Base-by-base conservation (phyloP, 139 green algal genomes). In the Micromonas commoda region DNA sequence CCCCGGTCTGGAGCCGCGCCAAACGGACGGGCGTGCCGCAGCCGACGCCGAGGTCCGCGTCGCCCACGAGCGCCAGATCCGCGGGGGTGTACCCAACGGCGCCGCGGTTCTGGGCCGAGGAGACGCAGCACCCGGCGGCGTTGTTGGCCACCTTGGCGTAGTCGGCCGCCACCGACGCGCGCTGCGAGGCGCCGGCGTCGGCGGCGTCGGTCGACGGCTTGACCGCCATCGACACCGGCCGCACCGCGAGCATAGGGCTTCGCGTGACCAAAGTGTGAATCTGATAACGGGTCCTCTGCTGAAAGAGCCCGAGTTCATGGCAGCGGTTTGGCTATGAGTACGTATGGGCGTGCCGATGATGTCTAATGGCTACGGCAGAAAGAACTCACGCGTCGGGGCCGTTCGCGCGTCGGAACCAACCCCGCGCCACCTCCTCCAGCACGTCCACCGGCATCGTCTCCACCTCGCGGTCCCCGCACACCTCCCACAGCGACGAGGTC, bases 1-100 rank as follows among this genome's bases (percentile, higher is more conserved):
- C 71, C 19, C 51, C 71, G 2, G 16, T 26, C 13, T 24, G 9
- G n/a, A 77, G 45, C 28, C 5, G 2, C 45, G 71, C 71, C 6
- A 66, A n/a, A 23, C n/a, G 29, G 19, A 39, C 53, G 9, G 71
- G 71, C 52, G 51, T 35, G 5, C 71, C 71, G 51, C 71, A 77
- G 19, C 71, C 71, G 21, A 77, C 32, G 34, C 68, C 68, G 33
- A 75, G 35, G 35, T 75, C 38, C 3, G 68, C 68, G 35, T 63
- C 1, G 35, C 37, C 68, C 35, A 61, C 68, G 68, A 63, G 39
- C 19, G 68, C 35, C 34, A 51, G 68, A 35, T 75, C 68, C 21
- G 31, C 35, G 24, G 21, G 23, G 3, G 33, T 31, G 68, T 75
- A 75, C 0, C 68, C 68, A 23, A 75, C 45, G 4, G n/a, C 13